Conservation (phyloP, 2,329 filamentous ascomycete species). For the Claviceps sp. region DNA sequence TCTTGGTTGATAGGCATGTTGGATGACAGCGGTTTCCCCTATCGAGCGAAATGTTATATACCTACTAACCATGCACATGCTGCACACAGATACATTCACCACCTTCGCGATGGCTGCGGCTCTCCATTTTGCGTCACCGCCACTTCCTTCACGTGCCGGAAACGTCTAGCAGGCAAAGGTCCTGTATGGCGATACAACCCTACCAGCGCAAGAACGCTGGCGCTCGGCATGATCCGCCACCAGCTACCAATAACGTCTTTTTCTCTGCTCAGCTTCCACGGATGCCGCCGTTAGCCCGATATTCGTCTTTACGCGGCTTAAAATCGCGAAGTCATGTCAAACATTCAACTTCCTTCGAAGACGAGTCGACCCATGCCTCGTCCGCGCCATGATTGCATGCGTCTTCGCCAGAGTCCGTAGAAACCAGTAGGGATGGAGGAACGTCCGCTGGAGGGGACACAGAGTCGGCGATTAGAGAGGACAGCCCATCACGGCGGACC, state of each 20-base stretch:
- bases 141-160: slow-evolving; percentile 70
- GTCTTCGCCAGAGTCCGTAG: slow-evolving; percentile 1
- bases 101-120: slow-evolving; percentile 72
- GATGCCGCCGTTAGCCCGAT: slow-evolving; percentile 2
- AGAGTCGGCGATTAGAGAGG: background rate
- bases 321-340: background rate
- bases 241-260: slow-evolving; percentile 32
- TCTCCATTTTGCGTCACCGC: slow-evolving; percentile 54
- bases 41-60: background rate
- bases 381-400: background rate
- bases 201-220: slow-evolving; percentile 65
- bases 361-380: background rate
- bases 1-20: slow-evolving; percentile 51
- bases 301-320: background rate
- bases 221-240: slow-evolving; percentile 27
- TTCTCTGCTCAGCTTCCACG: slow-evolving; percentile 21
- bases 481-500: background rate
- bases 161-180: slow-evolving; percentile 48
- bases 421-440: background rate
- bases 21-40: background rate
- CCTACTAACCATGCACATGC: background rate
- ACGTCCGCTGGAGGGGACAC: background rate
- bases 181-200: slow-evolving; percentile 69
- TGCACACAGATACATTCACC: slow-evolving; percentile 53
- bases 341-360: background rate